Conservation (phyloP, 805 yeast species). For the Yarrowia hollandica region DNA sequence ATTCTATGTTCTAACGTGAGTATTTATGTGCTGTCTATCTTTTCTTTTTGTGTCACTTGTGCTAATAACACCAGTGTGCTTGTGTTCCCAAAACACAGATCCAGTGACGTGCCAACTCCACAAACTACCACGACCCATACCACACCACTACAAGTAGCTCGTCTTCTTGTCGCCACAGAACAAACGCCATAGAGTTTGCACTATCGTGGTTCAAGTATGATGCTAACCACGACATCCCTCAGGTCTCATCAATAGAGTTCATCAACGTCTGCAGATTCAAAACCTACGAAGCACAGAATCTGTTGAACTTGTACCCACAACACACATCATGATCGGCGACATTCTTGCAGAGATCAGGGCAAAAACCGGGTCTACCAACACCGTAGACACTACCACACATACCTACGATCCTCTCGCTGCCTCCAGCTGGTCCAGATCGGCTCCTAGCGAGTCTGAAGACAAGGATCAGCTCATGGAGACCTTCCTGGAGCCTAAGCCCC, state of each 20-base stretch:
- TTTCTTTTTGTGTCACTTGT: too few relatives aligned
- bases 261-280: neutral
- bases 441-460: neutral
- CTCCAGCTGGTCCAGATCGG: neutral
- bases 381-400: neutral
- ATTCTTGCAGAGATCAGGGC: neutral
- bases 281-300: neutral
- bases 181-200: too few relatives aligned
- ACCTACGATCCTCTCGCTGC: neutral
- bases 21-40: too few relatives aligned
- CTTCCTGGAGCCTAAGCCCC: slow-evolving; percentile 62
- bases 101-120: too few relatives aligned
- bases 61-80: too few relatives aligned
- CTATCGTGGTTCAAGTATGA: too few relatives aligned
- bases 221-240: too few relatives aligned
- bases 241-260: neutral
- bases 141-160: too few relatives aligned
- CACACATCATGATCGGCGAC: neutral
- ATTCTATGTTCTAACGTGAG: too few relatives aligned
- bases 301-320: neutral
- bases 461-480: slow-evolving; percentile 41
- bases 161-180: too few relatives aligned
- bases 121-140: too few relatives aligned
- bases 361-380: neutral
- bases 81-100: too few relatives aligned